These are phyloP conservation scores for Pseudogymnoascus sp. DNA, from an alignment of 2,329 filamentous ascomycete genomes.

Conservation along the genomic window DNA sequence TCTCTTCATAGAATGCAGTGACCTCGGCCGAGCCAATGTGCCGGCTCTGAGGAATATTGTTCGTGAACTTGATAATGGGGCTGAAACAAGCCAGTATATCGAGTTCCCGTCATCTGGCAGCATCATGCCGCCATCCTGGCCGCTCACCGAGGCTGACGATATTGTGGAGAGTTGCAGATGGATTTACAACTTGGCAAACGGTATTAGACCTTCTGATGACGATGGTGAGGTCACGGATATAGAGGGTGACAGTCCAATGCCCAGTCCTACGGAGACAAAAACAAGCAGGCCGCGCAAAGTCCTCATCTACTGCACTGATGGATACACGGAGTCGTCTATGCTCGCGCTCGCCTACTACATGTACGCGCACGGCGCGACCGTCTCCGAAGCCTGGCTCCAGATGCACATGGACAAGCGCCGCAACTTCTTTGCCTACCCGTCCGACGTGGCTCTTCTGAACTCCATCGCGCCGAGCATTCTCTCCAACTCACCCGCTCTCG, in stretches of 20 bases:
- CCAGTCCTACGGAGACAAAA: constrained; percentile 21
- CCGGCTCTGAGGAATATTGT: constrained; percentile 57
- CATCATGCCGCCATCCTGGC: constrained; percentile 76
- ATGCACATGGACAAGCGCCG: constrained; percentile 73
- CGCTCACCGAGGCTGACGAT: constrained; percentile 72
- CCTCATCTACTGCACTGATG: constrained; percentile 88
- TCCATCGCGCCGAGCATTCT: constrained; percentile 70
- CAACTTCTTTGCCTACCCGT: constrained; percentile 94
- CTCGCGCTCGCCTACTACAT: constrained; percentile 87
- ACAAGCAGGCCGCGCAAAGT: constrained; percentile 49
- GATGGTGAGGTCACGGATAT: constrained; percentile 28
- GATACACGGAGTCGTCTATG: constrained; percentile 90
- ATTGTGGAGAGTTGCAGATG: constrained; percentile 82
- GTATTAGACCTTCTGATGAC: constrained; percentile 33
- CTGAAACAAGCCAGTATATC: constrained; percentile 40
- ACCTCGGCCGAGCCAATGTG: constrained; percentile 69
- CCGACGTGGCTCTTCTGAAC: constrained; percentile 76
- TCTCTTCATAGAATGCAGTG: constrained; percentile 80
- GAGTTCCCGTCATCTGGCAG: constrained; percentile 95
- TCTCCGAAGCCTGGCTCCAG: constrained; percentile 79
- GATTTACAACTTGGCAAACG: constrained; percentile 78
- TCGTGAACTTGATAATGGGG: constrained; percentile 40
- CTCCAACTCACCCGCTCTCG: constrained; percentile 53
- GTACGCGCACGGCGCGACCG: constrained; percentile 74
- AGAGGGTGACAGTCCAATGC: constrained; percentile 52